phyloP scores from a whole-genome alignment of 176 grass and related monocot species.

The Triticum monococcum region DNA sequence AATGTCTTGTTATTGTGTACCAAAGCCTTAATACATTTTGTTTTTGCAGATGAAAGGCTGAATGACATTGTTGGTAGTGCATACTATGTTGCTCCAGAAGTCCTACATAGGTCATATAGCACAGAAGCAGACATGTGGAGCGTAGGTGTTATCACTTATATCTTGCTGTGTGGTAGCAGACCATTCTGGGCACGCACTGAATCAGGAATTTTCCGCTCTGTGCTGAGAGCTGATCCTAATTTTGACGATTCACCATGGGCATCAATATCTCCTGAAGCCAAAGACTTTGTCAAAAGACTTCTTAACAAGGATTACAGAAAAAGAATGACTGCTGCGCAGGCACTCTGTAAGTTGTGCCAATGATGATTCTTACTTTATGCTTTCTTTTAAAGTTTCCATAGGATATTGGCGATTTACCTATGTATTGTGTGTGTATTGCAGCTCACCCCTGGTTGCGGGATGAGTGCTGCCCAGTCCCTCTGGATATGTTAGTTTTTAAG shows the following conservation, averaged over 20 bases:
- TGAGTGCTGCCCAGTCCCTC: slow-evolving; percentile 54
- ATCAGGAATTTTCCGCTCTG: slow-evolving; percentile 98
- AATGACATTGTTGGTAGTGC: slow-evolving; percentile 99
- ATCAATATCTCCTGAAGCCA: slow-evolving; percentile 73
- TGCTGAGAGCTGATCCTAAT: slow-evolving; percentile 95
- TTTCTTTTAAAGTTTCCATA: slow-evolving; percentile 21
- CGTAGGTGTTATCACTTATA: slow-evolving; percentile 95
- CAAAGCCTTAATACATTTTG: slow-evolving; percentile 24
- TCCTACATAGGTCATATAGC: slow-evolving; percentile 93
- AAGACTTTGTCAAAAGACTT: slow-evolving; percentile 97
- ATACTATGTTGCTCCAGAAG: slow-evolving; percentile 99
- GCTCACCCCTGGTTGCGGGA: slow-evolving; percentile 95
- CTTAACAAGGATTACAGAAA: slow-evolving; percentile 99
- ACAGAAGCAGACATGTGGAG: slow-evolving; percentile 99
- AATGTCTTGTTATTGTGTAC: background rate
- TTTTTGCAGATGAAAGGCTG: slow-evolving; percentile 90
- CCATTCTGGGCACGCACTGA: slow-evolving; percentile 99
- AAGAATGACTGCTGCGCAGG: slow-evolving; percentile 97
- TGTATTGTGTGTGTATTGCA: slow-evolving; percentile 35
- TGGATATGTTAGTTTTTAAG: slow-evolving; percentile 85
- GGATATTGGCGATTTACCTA: slow-evolving; percentile 4
- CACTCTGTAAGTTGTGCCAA: slow-evolving; percentile 64
- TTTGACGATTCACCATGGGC: slow-evolving; percentile 87
- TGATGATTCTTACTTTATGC: background rate
- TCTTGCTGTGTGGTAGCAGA: slow-evolving; percentile 93